These are phyloP conservation scores for Chaetomium sp. DNA, from an alignment of 2,329 filamentous ascomycete genomes.

Conservation along the genomic window DNA sequence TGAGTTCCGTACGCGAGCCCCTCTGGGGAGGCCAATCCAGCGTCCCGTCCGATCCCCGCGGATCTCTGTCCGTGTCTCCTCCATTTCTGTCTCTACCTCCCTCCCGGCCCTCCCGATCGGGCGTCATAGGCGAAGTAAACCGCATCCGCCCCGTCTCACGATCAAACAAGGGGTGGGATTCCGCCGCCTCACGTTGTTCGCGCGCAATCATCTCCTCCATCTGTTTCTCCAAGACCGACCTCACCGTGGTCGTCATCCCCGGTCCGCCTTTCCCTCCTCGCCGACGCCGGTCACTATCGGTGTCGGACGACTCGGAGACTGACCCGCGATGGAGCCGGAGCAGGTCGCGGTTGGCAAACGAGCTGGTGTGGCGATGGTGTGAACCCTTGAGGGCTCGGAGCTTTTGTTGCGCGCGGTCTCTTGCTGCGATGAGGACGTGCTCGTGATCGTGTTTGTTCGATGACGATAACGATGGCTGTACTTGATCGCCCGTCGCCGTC, in stretches of 20 bases:
- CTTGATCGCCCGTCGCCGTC: neutral
- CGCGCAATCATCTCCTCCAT: constrained; percentile 55
- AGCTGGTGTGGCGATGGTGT: constrained; percentile 47
- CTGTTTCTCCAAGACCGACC: constrained; percentile 53
- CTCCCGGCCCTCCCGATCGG: constrained; percentile 26
- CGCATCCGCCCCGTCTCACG: constrained; percentile 31
- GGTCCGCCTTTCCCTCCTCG: constrained; percentile 39
- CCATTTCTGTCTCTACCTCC: constrained; percentile 23
- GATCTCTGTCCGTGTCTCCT: too few relatives aligned
- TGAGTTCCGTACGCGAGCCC: constrained; percentile 34
- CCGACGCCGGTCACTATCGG: constrained; percentile 41
- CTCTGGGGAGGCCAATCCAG: constrained; percentile 29
- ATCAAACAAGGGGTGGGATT: constrained; percentile 28
- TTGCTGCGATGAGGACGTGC: constrained; percentile 44
- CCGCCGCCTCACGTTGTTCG: constrained; percentile 40
- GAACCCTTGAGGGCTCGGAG: constrained; percentile 51
- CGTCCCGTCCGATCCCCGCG: too few relatives aligned
- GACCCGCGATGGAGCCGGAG: constrained; percentile 47
- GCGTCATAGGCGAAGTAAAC: constrained; percentile 28
- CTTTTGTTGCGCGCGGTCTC: constrained; percentile 55
- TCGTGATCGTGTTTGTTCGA: constrained; percentile 35
- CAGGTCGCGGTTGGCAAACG: constrained; percentile 46
- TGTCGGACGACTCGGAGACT: constrained; percentile 55
- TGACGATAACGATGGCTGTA: constrained; percentile 13
- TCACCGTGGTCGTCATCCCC: constrained; percentile 36